Evolutionary conservation across 345 rosid species (phyloP).

Genomic region (Syzygium aromaticum): DNA sequence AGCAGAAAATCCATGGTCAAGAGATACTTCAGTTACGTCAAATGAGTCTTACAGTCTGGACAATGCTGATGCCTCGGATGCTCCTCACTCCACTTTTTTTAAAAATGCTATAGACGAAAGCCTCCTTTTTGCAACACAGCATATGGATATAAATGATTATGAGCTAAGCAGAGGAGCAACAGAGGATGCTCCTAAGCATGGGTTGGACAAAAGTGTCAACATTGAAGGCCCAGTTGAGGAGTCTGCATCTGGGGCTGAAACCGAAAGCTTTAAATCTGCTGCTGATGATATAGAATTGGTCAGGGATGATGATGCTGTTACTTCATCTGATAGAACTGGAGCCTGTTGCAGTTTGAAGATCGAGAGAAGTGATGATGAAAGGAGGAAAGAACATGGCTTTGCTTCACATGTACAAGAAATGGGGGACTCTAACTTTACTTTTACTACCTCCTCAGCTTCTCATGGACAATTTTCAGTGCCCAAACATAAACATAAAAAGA

Average conservation of each 20-base stretch:
- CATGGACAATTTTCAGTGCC: conserved; percentile 33
- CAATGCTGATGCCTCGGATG: conserved; percentile 15
- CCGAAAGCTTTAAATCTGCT: conserved; percentile 88
- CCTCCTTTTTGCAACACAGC: conserved; percentile 45
- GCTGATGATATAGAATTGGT: conserved; percentile 63
- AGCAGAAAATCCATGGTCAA: conserved; percentile 23
- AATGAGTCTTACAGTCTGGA: conserved; percentile 40
- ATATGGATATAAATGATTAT: conserved; percentile 53
- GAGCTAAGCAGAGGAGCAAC: conserved; percentile 18
- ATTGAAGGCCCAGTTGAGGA: conserved; percentile 36
- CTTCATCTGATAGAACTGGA: conserved; percentile 49
- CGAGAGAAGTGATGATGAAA: conserved; percentile 38
- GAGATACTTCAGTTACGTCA: conserved; percentile 54
- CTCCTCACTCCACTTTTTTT: conserved; percentile 21
- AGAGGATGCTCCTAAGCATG: conserved; percentile 19
- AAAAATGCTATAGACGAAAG: conserved; percentile 46
- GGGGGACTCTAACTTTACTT: conserved; percentile 55
- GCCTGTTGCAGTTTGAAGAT: conserved; percentile 42
- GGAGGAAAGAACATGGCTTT: conserved; percentile 18
- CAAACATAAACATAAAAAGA: conserved; percentile 41
- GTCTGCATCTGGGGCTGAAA: conserved; percentile 58
- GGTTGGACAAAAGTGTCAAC: conserved; percentile 19
- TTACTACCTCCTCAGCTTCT: conserved; percentile 53
- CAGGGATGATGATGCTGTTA: conserved; percentile 31
- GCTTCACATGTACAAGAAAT: conserved; percentile 23